phyloP scores from a whole-genome alignment of 1,284 basidiomycete genomes.

The Microbotryum silenes-acaulis region DNA sequence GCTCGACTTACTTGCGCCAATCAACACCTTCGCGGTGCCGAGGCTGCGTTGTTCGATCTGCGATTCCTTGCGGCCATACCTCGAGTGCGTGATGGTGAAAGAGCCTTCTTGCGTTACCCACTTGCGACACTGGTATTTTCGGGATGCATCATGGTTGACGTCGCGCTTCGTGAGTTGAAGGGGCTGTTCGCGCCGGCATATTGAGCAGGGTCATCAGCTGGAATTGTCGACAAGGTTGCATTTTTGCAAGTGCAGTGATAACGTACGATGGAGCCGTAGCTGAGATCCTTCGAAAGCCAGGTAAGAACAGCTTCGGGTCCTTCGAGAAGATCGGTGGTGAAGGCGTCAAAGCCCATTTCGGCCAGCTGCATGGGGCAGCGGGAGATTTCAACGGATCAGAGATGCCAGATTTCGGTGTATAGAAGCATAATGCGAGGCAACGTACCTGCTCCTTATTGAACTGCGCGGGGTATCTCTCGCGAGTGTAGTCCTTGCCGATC shows the following conservation, averaged over 20 bases:
- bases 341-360: conserved; percentile 66
- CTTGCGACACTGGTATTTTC: no score
- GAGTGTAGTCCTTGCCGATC: conserved; percentile 36
- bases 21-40: conserved; percentile 11
- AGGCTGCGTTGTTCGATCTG: conserved; percentile 11
- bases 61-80: conserved; percentile 12
- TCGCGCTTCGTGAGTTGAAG: conserved; percentile 4
- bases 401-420: neutral
- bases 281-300: conserved; percentile 37
- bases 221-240: neutral
- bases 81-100: conserved; percentile 12
- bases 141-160: neutral
- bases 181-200: conserved; percentile 2
- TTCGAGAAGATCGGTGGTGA: conserved; percentile 63
- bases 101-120: conserved; percentile 17
- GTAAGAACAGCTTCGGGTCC: conserved; percentile 45
- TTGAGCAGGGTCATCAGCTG: no score
- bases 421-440: neutral
- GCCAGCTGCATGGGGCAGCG: conserved; percentile 48
- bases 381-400: neutral
- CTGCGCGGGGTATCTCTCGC: conserved; percentile 55
- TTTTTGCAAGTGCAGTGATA: neutral
- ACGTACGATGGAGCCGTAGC: conserved; percentile 12
- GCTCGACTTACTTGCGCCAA: conserved; percentile 8
- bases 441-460: conserved; percentile 41